Base-by-base conservation (phyloP, 495 filamentous ascomycete genomes). In the Evansstolkia leycettana region DNA sequence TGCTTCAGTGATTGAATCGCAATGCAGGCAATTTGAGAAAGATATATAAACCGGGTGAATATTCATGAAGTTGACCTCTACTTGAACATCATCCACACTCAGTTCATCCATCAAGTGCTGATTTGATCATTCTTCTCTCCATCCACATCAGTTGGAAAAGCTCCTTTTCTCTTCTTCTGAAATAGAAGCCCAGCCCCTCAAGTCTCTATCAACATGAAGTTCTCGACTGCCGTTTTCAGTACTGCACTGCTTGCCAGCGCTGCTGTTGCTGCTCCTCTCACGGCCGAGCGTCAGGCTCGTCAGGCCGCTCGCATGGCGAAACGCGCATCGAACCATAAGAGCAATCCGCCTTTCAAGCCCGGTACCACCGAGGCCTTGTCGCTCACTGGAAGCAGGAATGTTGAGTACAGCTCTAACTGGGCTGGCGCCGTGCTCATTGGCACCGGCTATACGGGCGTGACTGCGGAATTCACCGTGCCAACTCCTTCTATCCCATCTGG, bases 361-460 rank as follows among this genome's bases (percentile, higher is more conserved):
- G 55, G 40, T 6, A 55, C 48, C 37, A 42, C 36, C 2, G 42
- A 51, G 20, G 26, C 40, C 20, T 36, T 59, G 10, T 17, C 41
- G 14, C 29, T 52, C 1, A 51, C 44, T 37, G 42, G 49, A 17
- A 52, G 41, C 11, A 50, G 48, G n/a, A 43, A 64, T 0, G 52
- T 46, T 10, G 43, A 59, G 38, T 73, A 71, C 51, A 60, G 51
- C 42, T 57, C 55, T 14, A 75, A 73, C 53, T 75, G 70, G 70
- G 63, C 68, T 2, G 70, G 70, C 31, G 70, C 66, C 20, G 69
- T 70, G 8, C 57, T 70, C 19, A 56, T 51, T 9, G 56, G 57
- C 17, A 40, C 52, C 2, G 59, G 54, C 31, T 73, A 65, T 48
- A 68, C 51, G 32, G 39, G 43, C 13, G 70, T 73, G 5, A 64